Percentiles rank a stretch among this genome's conserved stretches.
Evolutionary conservation across 306 rosid species (phyloP).

Genomic region (Dalbergia oliveri): DNA sequence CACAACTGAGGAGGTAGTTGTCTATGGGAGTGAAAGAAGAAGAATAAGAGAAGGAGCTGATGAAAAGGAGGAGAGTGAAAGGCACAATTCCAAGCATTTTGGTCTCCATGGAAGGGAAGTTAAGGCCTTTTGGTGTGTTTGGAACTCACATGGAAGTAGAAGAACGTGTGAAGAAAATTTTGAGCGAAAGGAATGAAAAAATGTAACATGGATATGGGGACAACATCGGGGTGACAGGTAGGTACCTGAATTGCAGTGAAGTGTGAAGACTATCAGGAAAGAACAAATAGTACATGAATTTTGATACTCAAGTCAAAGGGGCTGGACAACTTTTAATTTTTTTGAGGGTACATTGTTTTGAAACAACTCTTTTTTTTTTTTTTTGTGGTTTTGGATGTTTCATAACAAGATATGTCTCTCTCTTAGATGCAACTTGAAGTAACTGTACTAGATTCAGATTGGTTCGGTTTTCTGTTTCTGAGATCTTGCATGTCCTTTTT

Average conservation of each 20-base stretch:
- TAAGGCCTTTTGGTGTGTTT: not conserved
- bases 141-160: constrained; percentile 31
- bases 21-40: constrained; percentile 71
- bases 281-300: constrained; percentile 7
- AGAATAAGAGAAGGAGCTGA: constrained; percentile 42
- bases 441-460: constrained; percentile 31
- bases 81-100: constrained; percentile 28
- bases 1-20: constrained; percentile 82
- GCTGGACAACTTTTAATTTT: not conserved
- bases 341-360: not conserved
- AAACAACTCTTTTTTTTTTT: not conserved
- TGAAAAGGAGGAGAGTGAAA: constrained; percentile 46
- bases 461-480: constrained; percentile 20
- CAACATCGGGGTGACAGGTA: not conserved
- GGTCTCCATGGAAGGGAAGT: constrained; percentile 60
- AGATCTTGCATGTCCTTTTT: constrained; percentile 27
- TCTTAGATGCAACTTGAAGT: not conserved
- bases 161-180: constrained; percentile 20
- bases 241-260: constrained; percentile 8
- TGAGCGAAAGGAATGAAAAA: not conserved
- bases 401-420: not conserved
- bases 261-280: constrained; percentile 10
- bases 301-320: constrained; percentile 41
- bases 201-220: not conserved
- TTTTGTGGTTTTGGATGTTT: constrained; percentile 21